Conservation (phyloP, 495 filamentous ascomycete genomes). For the Cercophora newfieldiana region DNA sequence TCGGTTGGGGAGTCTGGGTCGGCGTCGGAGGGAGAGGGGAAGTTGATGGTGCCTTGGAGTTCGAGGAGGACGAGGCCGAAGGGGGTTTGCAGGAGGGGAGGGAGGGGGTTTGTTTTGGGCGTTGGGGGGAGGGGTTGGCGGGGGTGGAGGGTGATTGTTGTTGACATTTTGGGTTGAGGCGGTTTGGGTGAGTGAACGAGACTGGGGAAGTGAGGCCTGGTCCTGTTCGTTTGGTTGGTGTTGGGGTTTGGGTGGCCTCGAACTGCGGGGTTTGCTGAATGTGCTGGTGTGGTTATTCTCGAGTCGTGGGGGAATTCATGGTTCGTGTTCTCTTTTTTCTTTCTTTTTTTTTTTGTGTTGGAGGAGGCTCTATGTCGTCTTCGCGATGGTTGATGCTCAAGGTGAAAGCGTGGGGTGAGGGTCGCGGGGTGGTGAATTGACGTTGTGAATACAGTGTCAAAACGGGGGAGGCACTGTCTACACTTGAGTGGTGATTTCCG, state of each 20-base stretch:
- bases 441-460: too few species aligned
- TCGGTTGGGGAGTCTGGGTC: conserved; percentile 15
- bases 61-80: conserved; percentile 78
- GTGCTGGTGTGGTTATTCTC: too few species aligned
- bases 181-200: not conserved
- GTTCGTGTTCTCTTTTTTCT: too few species aligned
- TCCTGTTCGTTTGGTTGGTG: not conserved
- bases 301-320: too few species aligned
- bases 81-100: conserved; percentile 81
- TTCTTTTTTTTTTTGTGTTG: too few species aligned
- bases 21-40: conserved; percentile 37
- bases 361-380: not conserved
- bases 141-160: conserved; percentile 22
- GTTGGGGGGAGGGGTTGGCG: conserved; percentile 6
- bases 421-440: too few species aligned
- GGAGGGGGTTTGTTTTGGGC: conserved; percentile 59
- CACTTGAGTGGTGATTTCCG: too few species aligned
- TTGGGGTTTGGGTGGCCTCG: too few species aligned
- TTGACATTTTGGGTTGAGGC: conserved; percentile 20
- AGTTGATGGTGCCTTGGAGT: conserved; percentile 84
- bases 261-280: too few species aligned
- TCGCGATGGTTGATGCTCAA: too few species aligned
- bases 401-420: too few species aligned
- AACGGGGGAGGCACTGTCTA: too few species aligned
- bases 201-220: not conserved